Evolutionary conservation across 768 basidiomycete genomes (phyloP), one percentile per base, ranked within the genome.

Genomic region (Porphyrellus cyaneotinctus): DNA sequence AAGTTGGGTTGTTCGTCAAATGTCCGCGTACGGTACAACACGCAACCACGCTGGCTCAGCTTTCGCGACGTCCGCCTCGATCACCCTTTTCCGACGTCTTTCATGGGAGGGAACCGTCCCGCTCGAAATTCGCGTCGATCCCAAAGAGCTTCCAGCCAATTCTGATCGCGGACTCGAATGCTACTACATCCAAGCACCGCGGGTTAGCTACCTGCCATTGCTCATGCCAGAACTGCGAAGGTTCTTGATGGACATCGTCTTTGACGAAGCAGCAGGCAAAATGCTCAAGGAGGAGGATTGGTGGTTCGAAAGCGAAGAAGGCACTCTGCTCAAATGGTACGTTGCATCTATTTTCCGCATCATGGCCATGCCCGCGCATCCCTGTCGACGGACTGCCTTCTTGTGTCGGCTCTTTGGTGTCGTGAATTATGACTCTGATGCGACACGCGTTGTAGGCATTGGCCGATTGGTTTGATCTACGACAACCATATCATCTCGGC

Each of bases 251-350:
- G 91, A 97, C 58, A 84, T 97, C 49, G 90, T 95, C 13, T 87
- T 97, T 63, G 92, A 97, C 64, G 93, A 95, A 62, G 78, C 81
- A 32, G 85, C 87, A 28, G 83, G 84, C 6, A 85, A 84, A 54
- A 62, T 77, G 11, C 71, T 95, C 54, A 88, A 88, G 64, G 91
- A 94, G 58, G 88, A 91, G 52, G 89, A 95, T 47, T 93, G 95
- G 90, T 98, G 95, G 97, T 97, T 99, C 68, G 93, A 97, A 71
- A 88, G 85, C 56, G 88, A 89, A 48, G 87, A 84, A 58, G 90
- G 91, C 28, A 81, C 78, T 7, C 65, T 89, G 44, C 77, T 95
- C 61, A 91, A 93, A 73, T 97, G 95, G 95, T 95, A 52, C 56
- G 83, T 76, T 28, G 36, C 12, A 1, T 46, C 22, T 47, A 32